Evolutionary conservation across 208 protist genomes (phyloP).

Genomic region (Leptomonas pyrrhocoris): DNA sequence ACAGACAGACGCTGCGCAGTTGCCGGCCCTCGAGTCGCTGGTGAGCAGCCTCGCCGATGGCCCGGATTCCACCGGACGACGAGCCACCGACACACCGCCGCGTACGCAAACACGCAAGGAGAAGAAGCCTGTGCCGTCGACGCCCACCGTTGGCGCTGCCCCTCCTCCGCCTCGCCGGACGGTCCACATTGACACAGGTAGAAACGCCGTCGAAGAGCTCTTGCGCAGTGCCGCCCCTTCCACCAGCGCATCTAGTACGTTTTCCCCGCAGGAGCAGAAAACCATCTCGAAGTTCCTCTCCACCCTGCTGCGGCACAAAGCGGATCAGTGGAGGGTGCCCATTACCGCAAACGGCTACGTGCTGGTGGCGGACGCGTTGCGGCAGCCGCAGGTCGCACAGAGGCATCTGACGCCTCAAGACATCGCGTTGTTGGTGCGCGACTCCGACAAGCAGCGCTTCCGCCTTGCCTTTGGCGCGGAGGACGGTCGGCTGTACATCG

Average conservation of each 20-base stretch:
- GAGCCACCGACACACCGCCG: neutral
- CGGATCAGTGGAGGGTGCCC: slow-evolving; percentile 47
- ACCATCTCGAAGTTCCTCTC: slow-evolving; percentile 63
- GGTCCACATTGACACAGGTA: slow-evolving; percentile 26
- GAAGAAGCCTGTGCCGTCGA: neutral
- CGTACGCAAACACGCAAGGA: neutral
- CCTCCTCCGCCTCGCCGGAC: neutral
- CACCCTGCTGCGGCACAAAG: slow-evolving; percentile 75
- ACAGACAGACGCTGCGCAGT: neutral
- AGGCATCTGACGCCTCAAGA: slow-evolving; percentile 32
- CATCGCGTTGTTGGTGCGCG: slow-evolving; percentile 51
- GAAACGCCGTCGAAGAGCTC: slow-evolving; percentile 43
- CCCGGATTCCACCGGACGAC: neutral
- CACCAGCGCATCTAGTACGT: neutral
- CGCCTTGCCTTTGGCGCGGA: slow-evolving; percentile 46
- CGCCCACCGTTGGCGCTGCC: neutral
- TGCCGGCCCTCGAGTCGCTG: slow-evolving; percentile 11
- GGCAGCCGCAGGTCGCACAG: slow-evolving; percentile 26
- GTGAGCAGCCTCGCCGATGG: slow-evolving; percentile 21
- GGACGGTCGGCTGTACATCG: slow-evolving; percentile 60
- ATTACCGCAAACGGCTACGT: slow-evolving; percentile 76
- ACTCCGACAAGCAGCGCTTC: slow-evolving; percentile 84
- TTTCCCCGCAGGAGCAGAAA: slow-evolving; percentile 17
- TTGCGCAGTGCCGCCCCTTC: neutral
- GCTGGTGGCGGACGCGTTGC: slow-evolving; percentile 49